A percentile compares a stretch with the other conserved stretches of the same genome.
Evolutionary conservation across 805 yeast species (phyloP).

Genomic region (Torulaspora delbrueckii): DNA sequence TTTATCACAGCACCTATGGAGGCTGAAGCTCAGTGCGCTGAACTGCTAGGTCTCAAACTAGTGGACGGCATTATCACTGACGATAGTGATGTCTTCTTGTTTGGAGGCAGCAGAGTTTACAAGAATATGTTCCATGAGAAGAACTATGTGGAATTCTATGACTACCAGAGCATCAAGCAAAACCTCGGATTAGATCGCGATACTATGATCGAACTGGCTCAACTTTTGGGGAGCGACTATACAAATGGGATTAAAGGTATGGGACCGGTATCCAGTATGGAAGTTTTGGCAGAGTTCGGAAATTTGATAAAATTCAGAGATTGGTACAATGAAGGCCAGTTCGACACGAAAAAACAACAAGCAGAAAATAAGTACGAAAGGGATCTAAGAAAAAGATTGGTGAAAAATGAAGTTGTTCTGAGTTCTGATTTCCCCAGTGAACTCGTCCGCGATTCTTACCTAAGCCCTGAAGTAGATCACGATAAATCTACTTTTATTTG

Average conservation of each 20-base stretch:
- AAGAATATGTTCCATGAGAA: constrained; percentile 93
- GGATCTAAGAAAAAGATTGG: constrained; percentile 52
- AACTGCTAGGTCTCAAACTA: constrained; percentile 55
- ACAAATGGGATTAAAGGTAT: constrained; percentile 89
- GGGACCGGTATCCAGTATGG: constrained; percentile 92
- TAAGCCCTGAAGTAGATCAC: constrained; percentile 75
- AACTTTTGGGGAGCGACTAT: constrained; percentile 88
- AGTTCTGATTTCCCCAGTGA: constrained; percentile 66
- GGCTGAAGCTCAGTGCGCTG: constrained; percentile 98
- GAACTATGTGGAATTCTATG: constrained; percentile 83
- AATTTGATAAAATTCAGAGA: constrained; percentile 36
- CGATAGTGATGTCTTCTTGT: constrained; percentile 92
- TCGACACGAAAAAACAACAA: constrained; percentile 38
- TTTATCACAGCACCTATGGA: constrained; percentile 96
- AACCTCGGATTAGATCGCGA: constrained; percentile 61
- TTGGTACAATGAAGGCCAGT: constrained; percentile 43
- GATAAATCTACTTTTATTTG: constrained; percentile 76
- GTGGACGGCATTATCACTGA: constrained; percentile 97
- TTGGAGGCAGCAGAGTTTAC: constrained; percentile 81
- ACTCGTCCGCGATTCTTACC: constrained; percentile 67
- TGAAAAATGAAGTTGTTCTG: constrained; percentile 50
- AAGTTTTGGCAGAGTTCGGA: constrained; percentile 80
- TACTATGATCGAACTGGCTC: constrained; percentile 73
- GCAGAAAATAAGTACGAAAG: constrained; percentile 48
- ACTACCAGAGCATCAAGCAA: constrained; percentile 49